A percentile compares a stretch with the other conserved stretches of the same genome.
Evolutionary conservation across 495 filamentous ascomycete genomes (phyloP).

Genomic region (Penicillium cataractarum): DNA sequence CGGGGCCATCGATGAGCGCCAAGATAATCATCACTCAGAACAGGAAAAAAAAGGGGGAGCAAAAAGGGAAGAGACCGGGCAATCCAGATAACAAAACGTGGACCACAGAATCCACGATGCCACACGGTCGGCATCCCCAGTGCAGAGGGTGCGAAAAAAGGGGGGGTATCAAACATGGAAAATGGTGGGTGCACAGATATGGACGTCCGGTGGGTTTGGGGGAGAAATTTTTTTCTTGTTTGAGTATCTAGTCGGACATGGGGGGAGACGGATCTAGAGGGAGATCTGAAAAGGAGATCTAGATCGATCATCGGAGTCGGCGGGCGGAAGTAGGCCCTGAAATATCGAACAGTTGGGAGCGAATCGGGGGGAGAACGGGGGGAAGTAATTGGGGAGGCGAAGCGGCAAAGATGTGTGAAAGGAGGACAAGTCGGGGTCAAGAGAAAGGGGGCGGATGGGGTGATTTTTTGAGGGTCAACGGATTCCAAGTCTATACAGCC

Average conservation of each 20-base stretch:
- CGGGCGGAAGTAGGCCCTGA: slow-evolving; percentile 36
- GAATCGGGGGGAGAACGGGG: neutral
- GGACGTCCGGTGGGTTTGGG: slow-evolving; percentile 26
- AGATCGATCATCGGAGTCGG: neutral
- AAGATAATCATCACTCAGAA: slow-evolving; percentile 24
- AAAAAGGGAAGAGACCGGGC: slow-evolving; percentile 11
- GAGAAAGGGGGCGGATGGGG: slow-evolving; percentile 3
- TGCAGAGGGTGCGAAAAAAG: slow-evolving; percentile 12
- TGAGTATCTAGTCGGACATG: slow-evolving; percentile 35
- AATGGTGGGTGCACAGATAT: slow-evolving; percentile 17
- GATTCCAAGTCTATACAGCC: slow-evolving; percentile 23
- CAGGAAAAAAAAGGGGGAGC: slow-evolving; percentile 6
- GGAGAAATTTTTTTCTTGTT: slow-evolving; percentile 33
- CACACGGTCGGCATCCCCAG: neutral
- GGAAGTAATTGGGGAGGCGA: neutral
- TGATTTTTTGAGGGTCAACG: slow-evolving; percentile 17
- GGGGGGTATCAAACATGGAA: slow-evolving; percentile 36
- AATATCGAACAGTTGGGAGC: slow-evolving; percentile 12
- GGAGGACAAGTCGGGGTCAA: slow-evolving; percentile 1
- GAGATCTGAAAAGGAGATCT: slow-evolving; percentile 3
- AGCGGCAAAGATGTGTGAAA: slow-evolving; percentile 12
- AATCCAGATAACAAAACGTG: slow-evolving; percentile 11
- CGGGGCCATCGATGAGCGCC: slow-evolving; percentile 39
- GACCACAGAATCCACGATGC: neutral
- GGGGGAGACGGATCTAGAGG: slow-evolving; percentile 11